A percentile compares a stretch with the other conserved stretches of the same genome.
phyloP scores from a whole-genome alignment of 352 stramenopile species.

The Pythium brachiatum region DNA sequence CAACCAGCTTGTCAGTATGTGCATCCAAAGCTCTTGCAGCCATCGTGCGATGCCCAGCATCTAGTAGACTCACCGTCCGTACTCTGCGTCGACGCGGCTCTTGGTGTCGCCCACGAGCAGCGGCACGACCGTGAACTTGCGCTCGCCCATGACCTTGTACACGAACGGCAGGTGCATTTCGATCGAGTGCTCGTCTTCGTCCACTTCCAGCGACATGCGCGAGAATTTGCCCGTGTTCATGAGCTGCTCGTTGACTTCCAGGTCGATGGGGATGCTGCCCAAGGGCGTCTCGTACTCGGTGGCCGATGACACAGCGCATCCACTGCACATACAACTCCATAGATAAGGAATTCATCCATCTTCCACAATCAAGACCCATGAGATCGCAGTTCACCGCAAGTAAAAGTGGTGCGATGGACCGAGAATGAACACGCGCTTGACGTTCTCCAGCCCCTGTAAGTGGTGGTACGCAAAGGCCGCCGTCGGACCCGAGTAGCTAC shows the following conservation, averaged over 20 bases:
- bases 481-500: slow-evolving; percentile 92
- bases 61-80: slow-evolving; percentile 57
- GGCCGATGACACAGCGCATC: slow-evolving; percentile 82
- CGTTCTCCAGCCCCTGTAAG: slow-evolving; percentile 60
- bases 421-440: slow-evolving; percentile 90
- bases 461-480: slow-evolving; percentile 93
- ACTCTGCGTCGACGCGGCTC: slow-evolving; percentile 75
- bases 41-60: no score
- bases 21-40: no score
- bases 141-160: slow-evolving; percentile 78
- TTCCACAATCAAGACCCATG: slow-evolving; percentile 3
- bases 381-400: slow-evolving; percentile 61
- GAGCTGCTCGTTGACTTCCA: slow-evolving; percentile 88
- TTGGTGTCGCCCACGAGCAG: slow-evolving; percentile 96
- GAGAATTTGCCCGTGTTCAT: slow-evolving; percentile 77
- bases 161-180: slow-evolving; percentile 98
- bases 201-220: slow-evolving; percentile 80
- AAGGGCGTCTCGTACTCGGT: slow-evolving; percentile 93
- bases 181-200: slow-evolving; percentile 96
- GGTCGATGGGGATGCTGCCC: slow-evolving; percentile 91
- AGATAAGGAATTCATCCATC: not conserved
- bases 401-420: slow-evolving; percentile 97
- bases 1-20: not conserved
- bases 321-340: slow-evolving; percentile 41
- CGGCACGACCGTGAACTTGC: slow-evolving; percentile 88